A percentile compares a stretch with the other conserved stretches of the same genome.
Conservation (phyloP, 495 filamentous ascomycete species). For the Durotheca rogersii region DNA sequence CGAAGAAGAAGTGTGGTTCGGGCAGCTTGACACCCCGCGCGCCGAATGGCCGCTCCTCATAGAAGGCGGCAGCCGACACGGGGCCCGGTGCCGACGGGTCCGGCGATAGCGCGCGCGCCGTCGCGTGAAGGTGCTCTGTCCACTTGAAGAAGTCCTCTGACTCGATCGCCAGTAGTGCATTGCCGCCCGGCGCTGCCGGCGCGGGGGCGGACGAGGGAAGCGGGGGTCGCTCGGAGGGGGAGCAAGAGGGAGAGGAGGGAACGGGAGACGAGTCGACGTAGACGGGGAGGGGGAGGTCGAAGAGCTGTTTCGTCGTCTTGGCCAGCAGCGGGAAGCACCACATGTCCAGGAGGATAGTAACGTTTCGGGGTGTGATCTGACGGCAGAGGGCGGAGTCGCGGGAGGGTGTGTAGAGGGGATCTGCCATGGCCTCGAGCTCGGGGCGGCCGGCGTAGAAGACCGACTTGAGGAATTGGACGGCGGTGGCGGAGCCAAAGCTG, state of each 20-base stretch:
- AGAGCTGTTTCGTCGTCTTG: slow-evolving; percentile 55
- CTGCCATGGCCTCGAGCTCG: slow-evolving; percentile 30
- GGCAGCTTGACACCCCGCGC: slow-evolving; percentile 24
- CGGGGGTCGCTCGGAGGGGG: background rate
- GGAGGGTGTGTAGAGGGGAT: slow-evolving; percentile 52
- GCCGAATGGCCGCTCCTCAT: slow-evolving; percentile 17
- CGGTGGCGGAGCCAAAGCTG: slow-evolving; percentile 71
- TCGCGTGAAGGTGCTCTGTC: slow-evolving; percentile 61
- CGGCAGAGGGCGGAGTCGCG: slow-evolving; percentile 47
- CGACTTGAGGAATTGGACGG: slow-evolving; percentile 71
- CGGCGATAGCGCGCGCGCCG: slow-evolving; percentile 56
- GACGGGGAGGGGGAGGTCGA: slow-evolving; percentile 64
- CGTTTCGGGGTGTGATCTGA: slow-evolving; percentile 64
- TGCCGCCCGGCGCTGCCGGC: slow-evolving; percentile 46
- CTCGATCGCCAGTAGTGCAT: slow-evolving; percentile 60
- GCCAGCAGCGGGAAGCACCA: slow-evolving; percentile 70
- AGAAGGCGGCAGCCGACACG: slow-evolving; percentile 31
- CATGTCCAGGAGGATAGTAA: slow-evolving; percentile 67
- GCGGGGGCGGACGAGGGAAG: slow-evolving; percentile 1
- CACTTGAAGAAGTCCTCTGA: slow-evolving; percentile 72
- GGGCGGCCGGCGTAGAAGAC: slow-evolving; percentile 58
- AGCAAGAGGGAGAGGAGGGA: background rate
- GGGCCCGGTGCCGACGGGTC: slow-evolving; percentile 39
- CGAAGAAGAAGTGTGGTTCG: slow-evolving; percentile 63
- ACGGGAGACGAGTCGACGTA: slow-evolving; percentile 44